Evolutionary conservation across 2,329 filamentous ascomycete genomes (phyloP).

Genomic region (Colletotrichum melonis): DNA sequence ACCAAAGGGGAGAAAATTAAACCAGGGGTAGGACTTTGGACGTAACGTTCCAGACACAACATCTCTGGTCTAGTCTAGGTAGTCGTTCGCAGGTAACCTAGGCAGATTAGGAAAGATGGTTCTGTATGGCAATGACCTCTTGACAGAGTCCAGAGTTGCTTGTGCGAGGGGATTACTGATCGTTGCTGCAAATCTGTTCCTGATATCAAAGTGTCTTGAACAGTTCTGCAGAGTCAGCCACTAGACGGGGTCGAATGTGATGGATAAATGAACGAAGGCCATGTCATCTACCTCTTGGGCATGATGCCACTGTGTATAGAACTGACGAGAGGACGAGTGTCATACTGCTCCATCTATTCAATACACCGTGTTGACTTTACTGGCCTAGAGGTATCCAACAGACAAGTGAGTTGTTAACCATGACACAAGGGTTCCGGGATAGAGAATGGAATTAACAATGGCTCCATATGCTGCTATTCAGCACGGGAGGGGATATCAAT

Average conservation of each 20-base stretch:
- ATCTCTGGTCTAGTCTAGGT: not conserved
- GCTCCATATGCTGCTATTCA: not conserved
- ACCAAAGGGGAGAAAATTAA: not conserved
- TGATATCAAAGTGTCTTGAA: not conserved
- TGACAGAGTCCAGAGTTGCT: not conserved
- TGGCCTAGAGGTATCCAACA: not conserved
- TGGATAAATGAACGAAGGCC: not conserved
- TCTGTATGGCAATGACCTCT: not conserved
- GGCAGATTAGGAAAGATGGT: too few relatives aligned
- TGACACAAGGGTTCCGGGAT: not conserved
- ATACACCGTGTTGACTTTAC: not conserved
- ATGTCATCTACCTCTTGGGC: not conserved
- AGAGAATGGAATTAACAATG: not conserved
- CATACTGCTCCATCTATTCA: not conserved
- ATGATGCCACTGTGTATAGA: not conserved
- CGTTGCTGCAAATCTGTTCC: not conserved
- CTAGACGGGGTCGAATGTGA: not conserved
- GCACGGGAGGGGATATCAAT: constrained; percentile 28
- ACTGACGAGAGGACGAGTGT: not conserved
- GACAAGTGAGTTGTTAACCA: not conserved
- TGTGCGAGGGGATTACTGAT: not conserved
- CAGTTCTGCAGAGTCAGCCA: not conserved
- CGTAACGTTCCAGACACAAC: not conserved
- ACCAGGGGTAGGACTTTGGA: not conserved
- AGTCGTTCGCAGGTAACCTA: not conserved